Base-by-base conservation (phyloP, 805 yeast genomes). In the Jamesozyma spencerorum region DNA sequence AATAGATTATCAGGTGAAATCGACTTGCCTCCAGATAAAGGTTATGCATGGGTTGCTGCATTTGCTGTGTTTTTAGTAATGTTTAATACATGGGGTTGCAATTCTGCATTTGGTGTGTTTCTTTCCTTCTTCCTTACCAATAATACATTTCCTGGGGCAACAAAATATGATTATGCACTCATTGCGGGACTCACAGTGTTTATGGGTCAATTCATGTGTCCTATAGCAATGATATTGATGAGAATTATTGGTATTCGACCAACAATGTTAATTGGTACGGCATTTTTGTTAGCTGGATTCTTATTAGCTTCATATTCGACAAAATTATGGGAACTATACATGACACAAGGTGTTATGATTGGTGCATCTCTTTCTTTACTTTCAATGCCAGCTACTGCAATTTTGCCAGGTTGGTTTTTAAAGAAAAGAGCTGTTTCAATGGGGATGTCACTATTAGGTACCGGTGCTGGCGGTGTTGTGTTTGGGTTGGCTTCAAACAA, bases 81-180 rank as follows among this genome's bases (percentile, higher is more conserved):
- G 55, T 71, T 76, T 47, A 65, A 72, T 29, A 72, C 85, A 0
- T 82, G 88, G 88, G 92, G 92, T 12, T 71, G 81, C 47, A 81
- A 80, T 47, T 58, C 63, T 5, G 81, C 79, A 2, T 82, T 70
- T 54, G 81, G 85, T 20, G 70, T 82, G 4, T 79, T 77, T 47
- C 62, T 81, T 18, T 69, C 81, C 1, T 69, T 67, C 46, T 82
- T 78, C 51, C 46, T 81, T 18, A 68, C 71, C 34, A 54, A 70
- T 38, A 57, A 71, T 35, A 60, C 68, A 0, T 80, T 77, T 46
- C 61, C 63, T 0, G 84, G 79, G 2, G 79, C 81, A 0, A 55
- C 69, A 1, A 71, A 71, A 38, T 60, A 73, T 40, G 83, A 79
- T 44, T 82, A 71, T 55, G 84, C 85, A 11, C 61, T 74, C 31